These are phyloP conservation scores for Geotrichum klebahnii DNA, from an alignment of 1,139 yeast species.

Conservation along the genomic window DNA sequence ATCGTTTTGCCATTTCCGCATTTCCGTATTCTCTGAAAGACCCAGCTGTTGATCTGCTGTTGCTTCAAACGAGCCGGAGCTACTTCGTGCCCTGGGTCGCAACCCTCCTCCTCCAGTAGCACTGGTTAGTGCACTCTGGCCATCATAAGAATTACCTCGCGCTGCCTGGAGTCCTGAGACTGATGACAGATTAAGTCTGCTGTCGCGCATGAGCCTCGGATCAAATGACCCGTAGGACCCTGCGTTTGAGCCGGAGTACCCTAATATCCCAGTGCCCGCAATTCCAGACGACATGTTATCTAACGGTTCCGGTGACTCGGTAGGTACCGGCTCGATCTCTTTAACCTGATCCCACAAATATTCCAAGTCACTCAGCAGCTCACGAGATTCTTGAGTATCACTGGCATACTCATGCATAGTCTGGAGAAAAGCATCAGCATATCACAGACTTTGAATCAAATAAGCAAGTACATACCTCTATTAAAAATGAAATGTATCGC, in stretches of 20 bases:
- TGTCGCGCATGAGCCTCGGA: background rate
- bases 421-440: too few species aligned
- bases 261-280: constrained; percentile 2
- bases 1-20: constrained; percentile 33
- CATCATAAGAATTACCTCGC: background rate
- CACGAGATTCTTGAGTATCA: constrained; percentile 65
- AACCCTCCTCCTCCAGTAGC: background rate
- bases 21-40: constrained; percentile 13
- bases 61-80: background rate
- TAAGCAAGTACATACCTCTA: constrained; percentile 30
- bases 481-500: constrained; percentile 60
- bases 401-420: constrained; percentile 71
- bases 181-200: too few species aligned
- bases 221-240: constrained; percentile 9
- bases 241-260: constrained; percentile 10
- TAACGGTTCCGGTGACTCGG: too few species aligned
- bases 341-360: constrained; percentile 72
- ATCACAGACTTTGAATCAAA: too few species aligned
- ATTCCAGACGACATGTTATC: background rate
- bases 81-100: background rate
- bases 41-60: background rate
- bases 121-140: background rate
- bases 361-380: constrained; percentile 61
- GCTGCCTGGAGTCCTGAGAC: too few species aligned
- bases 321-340: constrained; percentile 39